Evolutionary conservation across 2,329 filamentous ascomycete species (phyloP), one percentile per base, ranked within the genome.

Genomic region (Aspergillus piperis): DNA sequence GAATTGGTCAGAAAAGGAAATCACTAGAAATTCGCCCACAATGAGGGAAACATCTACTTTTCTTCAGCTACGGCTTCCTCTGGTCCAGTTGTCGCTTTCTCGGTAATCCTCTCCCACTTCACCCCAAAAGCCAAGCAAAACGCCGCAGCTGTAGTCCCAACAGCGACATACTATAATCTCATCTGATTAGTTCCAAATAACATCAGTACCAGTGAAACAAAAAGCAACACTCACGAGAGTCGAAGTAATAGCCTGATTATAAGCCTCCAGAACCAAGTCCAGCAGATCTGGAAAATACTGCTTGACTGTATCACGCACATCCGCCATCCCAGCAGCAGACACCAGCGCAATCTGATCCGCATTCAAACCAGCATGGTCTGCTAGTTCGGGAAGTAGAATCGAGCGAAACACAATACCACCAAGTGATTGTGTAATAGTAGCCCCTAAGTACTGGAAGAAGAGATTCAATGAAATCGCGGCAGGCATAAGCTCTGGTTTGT

Each of bases 371-470:
- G 41, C 41, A 44, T 44, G 41, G 1, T 44, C 41, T 3, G 41
- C 41, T 17, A 44, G 11, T 44, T 44, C 41, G 1, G 41, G n/a
- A 5, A 21, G n/a, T 4, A 44, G 19, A 4, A 21, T 44, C 17
- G 41, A 44, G 7, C 41, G 41, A 44, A 44, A 44, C 3, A 44
- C 41, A 8, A 44, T 21, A 8, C 57, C 52, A 6, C 53, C 54
- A 11, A 60, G 6, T n/a, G 25, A 19, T 13, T 60, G 54, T 13
- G 23, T 50, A 32, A 57, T 44, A 8, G 57, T 54, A 13, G 50
- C 50, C 2, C 57, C 57, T 5, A 59, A 15, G 25, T 58, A 59
- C 21, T 57, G 59, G 23, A 50, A 47, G 23, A 64, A 58, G 13
- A 58, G 13, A 38, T 38, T 56, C 6, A 53, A n/a, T 57, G 58